Evolutionary conservation across 2,329 filamentous ascomycete species (phyloP), one percentile per base, ranked within the genome.

Genomic region (Cladosporium sp.): DNA sequence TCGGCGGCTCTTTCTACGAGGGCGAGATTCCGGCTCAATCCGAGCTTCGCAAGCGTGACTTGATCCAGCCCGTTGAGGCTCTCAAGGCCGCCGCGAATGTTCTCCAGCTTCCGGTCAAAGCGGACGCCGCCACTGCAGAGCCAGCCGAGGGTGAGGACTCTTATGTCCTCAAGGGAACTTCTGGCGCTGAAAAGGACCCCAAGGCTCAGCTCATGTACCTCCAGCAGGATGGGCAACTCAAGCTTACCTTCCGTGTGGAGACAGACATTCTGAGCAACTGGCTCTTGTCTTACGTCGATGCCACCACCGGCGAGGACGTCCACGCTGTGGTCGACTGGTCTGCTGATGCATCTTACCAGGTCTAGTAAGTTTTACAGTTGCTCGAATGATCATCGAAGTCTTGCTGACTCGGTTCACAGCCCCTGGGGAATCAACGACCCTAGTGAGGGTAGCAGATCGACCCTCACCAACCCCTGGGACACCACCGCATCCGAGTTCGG

Each of bases 211-310:
- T 85, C 2, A 78, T 82, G 38, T 86, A 85, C 70, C 74, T 84
- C 42, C 73, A 78, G 64, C 80, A 78, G 60, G 76, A 82, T 40
- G 76, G 76, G 49, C 71, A 66, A 1, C 73, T 86, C 4, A 75
- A 74, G 6, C 73, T 85, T 19, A 74, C 80, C 0, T 86, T 83
- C 83, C 74, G 82, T 66, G 74, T 86, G 11, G 82, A 85, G 75
- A 85, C 82, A 2, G 82, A 85, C 59, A 70, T 84, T 40, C 60
- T 75, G 8, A 76, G 80, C 60, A 82, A 84, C 71, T 86, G 82
- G 82, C 76, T 85, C n/a, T 69, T 84, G 42, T 80, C 80, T 1
- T 86, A 85, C 64, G 77, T 85, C 34, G 79, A 85, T 54, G 80
- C 81, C 4, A 68, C 70, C 4, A 74, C 74, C 54, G 77, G 76